Conservation (phyloP, 768 basidiomycete genomes). For the Tylopilus subfusipes region DNA sequence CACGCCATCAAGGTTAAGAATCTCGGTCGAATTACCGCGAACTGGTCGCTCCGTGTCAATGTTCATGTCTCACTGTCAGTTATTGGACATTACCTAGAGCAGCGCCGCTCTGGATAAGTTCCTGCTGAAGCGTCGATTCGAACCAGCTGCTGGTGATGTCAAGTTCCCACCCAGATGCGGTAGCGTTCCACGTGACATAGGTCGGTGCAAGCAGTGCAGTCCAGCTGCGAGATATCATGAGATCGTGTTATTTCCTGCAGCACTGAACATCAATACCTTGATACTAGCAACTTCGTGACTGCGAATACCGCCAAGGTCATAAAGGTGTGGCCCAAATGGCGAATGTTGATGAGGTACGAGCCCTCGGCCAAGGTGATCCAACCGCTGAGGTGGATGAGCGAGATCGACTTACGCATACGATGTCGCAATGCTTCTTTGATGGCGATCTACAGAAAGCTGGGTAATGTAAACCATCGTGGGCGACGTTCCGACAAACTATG, state of each 20-base stretch:
- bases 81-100: not conserved
- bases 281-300: conserved; percentile 8
- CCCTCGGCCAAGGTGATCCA: conserved; percentile 6
- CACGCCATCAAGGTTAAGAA: conserved; percentile 5
- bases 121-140: not conserved
- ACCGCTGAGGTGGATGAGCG: conserved; percentile 9
- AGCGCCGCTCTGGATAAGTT: not conserved
- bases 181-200: not conserved
- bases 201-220: conserved; percentile 9
- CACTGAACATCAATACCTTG: conserved; percentile 6
- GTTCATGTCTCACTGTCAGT: too few relatives aligned
- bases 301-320: conserved; percentile 8
- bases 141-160: conserved; percentile 4
- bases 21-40: conserved; percentile 10
- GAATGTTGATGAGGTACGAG: not conserved
- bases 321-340: not conserved
- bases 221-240: conserved; percentile 9
- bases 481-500: not conserved
- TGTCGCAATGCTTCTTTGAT: conserved; percentile 18
- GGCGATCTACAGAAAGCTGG: conserved; percentile 4
- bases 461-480: not conserved
- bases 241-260: not conserved
- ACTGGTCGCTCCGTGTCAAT: conserved; percentile 1
- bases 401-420: conserved; percentile 8
- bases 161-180: conserved; percentile 5